Base-by-base conservation (phyloP, 805 yeast species). In the Kodamaea kaohsiungensis region DNA sequence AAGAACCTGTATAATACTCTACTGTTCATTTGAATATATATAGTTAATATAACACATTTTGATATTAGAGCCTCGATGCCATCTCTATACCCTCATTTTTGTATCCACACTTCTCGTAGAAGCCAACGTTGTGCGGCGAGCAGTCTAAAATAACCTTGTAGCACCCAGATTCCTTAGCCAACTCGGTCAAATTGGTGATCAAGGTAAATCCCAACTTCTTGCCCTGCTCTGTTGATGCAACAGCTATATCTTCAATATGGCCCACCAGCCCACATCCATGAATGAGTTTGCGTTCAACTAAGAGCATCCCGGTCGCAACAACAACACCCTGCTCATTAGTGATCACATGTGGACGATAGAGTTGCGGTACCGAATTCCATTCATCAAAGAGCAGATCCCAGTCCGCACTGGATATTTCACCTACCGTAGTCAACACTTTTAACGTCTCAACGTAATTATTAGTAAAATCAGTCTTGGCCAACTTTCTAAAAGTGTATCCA, bases 171-270 rank as follows among this genome's bases (percentile, higher is more conserved):
- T 70, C 63, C 51, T 79, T 61, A 1, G 89, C 97, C 30, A 88
- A 65, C 19, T 75, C 72, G 2, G 86, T 80, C 65, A 93, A 76
- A 7, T 81, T 74, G 15, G 77, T 73, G 59, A 93, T 89, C 70
- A 93, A 67, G 15, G 78, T 71, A 60, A 78, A 75, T 0, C 99
- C 99, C 47, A 93, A 73, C 61, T 83, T 83, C 65, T 87, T 85
- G 6, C 99, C 99, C 65, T 92, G 98, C 66, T 89, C 89, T 16
- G 78, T 72, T 30, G 68, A 66, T 16, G 84, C 78, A 3, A 93
- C 96, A 0, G 98, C 87, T 56, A 93, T 93, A 67, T 93, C 99
- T 65, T 93, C 99, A 58, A 93, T 88, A 72, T 93, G 98, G 1
- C 98, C 98, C 3, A 90, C 96, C 51, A 79, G 70, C 0, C 96